Conservation (phyloP, 2,329 filamentous ascomycete species). For the Colletotrichum higginsianum region DNA sequence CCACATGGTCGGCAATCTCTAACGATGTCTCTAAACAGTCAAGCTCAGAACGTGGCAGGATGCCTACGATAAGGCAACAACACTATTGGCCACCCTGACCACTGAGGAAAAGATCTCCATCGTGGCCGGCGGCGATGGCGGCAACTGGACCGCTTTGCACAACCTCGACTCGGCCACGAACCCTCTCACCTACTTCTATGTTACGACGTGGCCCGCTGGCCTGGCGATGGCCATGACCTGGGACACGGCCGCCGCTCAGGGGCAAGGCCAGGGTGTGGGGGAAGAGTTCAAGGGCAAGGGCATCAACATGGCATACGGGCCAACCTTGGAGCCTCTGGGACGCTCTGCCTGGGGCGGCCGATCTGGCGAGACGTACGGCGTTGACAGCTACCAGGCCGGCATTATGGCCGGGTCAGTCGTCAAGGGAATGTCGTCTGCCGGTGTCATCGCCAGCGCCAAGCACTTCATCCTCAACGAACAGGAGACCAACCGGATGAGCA, state of each 20-base stretch:
- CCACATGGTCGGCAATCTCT: no score
- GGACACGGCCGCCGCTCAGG: slow-evolving; percentile 76
- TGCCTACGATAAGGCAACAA: slow-evolving; percentile 71
- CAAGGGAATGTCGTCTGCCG: slow-evolving; percentile 22
- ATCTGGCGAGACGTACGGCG: slow-evolving; percentile 45
- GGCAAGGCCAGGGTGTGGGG: slow-evolving; percentile 70
- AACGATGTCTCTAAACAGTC: slow-evolving; percentile 19
- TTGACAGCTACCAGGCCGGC: slow-evolving; percentile 45
- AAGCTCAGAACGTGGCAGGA: slow-evolving; percentile 63
- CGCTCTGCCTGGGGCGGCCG: slow-evolving; percentile 47
- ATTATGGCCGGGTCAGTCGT: slow-evolving; percentile 22
- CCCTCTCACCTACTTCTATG: slow-evolving; percentile 46
- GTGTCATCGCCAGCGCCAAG: slow-evolving; percentile 55
- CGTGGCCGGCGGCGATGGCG: slow-evolving; percentile 52
- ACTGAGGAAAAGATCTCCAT: slow-evolving; percentile 74
- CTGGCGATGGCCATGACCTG: slow-evolving; percentile 81
- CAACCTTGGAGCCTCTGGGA: slow-evolving; percentile 47
- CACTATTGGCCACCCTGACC: slow-evolving; percentile 73
- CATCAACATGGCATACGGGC: slow-evolving; percentile 46
- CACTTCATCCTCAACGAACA: slow-evolving; percentile 76
- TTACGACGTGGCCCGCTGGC: slow-evolving; percentile 69
- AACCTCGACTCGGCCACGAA: slow-evolving; percentile 44
- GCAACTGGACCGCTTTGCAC: slow-evolving; percentile 42
- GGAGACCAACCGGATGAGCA: slow-evolving; percentile 60
- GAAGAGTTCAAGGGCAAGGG: slow-evolving; percentile 46